Conservation (phyloP, 2,329 filamentous ascomycete genomes). For the Uncinocarpus reesii region DNA sequence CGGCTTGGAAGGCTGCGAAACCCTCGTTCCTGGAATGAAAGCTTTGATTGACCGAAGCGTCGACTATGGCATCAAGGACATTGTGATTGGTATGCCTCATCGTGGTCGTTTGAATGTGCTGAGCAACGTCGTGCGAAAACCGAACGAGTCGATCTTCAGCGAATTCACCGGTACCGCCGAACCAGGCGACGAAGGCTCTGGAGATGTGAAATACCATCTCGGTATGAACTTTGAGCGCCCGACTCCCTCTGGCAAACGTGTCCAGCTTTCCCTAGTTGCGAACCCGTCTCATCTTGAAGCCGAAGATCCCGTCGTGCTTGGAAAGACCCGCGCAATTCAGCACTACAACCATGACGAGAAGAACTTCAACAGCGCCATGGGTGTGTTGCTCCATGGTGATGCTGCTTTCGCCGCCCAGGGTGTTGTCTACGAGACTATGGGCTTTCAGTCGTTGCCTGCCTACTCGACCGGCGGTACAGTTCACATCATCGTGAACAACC, state of each 20-base stretch:
- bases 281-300: constrained; percentile 98
- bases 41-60: constrained; percentile 96
- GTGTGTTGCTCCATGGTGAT: constrained; percentile 91
- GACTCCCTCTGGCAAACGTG: constrained; percentile 94
- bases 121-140: constrained; percentile 96
- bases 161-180: constrained; percentile 86
- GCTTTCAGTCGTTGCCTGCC: constrained; percentile 87
- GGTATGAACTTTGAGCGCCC: constrained; percentile 99
- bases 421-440: constrained; percentile 96
- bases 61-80: constrained; percentile 97
- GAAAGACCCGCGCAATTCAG: constrained; percentile 94
- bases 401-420: constrained; percentile 94
- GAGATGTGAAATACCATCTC: constrained; percentile 98
- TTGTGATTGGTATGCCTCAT: constrained; percentile 98
- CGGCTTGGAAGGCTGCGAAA: constrained; percentile 93
- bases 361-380: constrained; percentile 81
- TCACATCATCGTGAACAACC: constrained; percentile 97
- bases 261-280: constrained; percentile 96
- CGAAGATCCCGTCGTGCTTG: constrained; percentile 93
- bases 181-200: constrained; percentile 88
- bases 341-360: constrained; percentile 98
- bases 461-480: constrained; percentile 97
- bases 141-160: constrained; percentile 98
- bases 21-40: constrained; percentile 97
- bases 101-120: constrained; percentile 96